These are phyloP conservation scores for Trichoderma sp. DNA, from an alignment of 2,329 filamentous ascomycete species.

Conservation along the genomic window DNA sequence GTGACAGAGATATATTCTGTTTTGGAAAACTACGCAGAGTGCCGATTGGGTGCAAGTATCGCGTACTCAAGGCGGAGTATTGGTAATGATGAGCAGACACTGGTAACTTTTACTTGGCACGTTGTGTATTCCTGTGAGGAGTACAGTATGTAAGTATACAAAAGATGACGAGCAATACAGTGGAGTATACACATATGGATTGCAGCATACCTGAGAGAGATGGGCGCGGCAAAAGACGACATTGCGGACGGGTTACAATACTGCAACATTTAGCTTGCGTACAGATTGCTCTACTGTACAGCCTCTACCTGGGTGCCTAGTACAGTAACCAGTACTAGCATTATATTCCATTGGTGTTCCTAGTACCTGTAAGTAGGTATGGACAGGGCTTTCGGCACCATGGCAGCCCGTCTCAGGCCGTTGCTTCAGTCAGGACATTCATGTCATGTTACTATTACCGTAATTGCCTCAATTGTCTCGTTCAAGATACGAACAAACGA, in stretches of 20 bases:
- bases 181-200: background rate
- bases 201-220: background rate
- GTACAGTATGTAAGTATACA: background rate
- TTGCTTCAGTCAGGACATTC: background rate
- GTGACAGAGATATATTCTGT: too few relatives aligned
- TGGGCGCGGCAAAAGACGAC: background rate
- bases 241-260: background rate
- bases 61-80: background rate
- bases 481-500: background rate
- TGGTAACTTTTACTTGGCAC: background rate
- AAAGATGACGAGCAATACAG: background rate
- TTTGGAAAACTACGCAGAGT: too few relatives aligned
- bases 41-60: background rate
- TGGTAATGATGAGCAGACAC: background rate
- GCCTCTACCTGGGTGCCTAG: too few relatives aligned
- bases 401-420: background rate
- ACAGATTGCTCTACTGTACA: too few relatives aligned
- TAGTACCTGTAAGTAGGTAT: background rate
- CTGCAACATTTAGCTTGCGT: too few relatives aligned
- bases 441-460: background rate
- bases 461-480: background rate
- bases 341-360: background rate
- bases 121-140: background rate
- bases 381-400: background rate
- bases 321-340: too few relatives aligned